phyloP scores from a whole-genome alignment of 2,329 filamentous ascomycete genomes.

The Huntiella bhutanensis region DNA sequence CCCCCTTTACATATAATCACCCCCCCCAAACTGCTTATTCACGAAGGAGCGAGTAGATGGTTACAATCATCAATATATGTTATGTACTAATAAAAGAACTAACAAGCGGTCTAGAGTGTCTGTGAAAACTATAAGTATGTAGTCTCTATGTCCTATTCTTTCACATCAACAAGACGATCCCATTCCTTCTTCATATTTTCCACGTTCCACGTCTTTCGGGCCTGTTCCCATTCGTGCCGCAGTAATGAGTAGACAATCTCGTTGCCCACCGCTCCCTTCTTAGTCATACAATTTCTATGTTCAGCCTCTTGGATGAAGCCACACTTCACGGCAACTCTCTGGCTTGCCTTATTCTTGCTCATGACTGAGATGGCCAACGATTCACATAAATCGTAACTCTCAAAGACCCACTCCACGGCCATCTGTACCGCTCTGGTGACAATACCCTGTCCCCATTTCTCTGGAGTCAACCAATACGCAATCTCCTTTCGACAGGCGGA shows the following conservation, averaged over 20 bases:
- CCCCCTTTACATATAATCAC: too few species aligned
- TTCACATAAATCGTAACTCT: not conserved
- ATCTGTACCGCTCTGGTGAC: not conserved
- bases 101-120: too few species aligned
- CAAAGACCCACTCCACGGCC: not conserved
- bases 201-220: too few species aligned
- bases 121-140: too few species aligned
- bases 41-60: too few species aligned
- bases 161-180: too few species aligned
- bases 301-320: not conserved
- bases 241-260: not conserved
- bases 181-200: too few species aligned
- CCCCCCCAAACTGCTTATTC: too few species aligned
- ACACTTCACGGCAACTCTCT: not conserved
- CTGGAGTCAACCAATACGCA: conserved; percentile 1
- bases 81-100: too few species aligned
- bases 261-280: not conserved
- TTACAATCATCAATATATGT: too few species aligned
- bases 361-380: not conserved
- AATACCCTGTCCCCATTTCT: not conserved
- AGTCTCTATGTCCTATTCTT: too few species aligned
- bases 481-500: not conserved
- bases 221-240: too few species aligned
- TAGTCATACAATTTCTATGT: not conserved
- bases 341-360: not conserved